Base-by-base conservation (phyloP, 2,329 filamentous ascomycete genomes). In the Alternaria solani region DNA sequence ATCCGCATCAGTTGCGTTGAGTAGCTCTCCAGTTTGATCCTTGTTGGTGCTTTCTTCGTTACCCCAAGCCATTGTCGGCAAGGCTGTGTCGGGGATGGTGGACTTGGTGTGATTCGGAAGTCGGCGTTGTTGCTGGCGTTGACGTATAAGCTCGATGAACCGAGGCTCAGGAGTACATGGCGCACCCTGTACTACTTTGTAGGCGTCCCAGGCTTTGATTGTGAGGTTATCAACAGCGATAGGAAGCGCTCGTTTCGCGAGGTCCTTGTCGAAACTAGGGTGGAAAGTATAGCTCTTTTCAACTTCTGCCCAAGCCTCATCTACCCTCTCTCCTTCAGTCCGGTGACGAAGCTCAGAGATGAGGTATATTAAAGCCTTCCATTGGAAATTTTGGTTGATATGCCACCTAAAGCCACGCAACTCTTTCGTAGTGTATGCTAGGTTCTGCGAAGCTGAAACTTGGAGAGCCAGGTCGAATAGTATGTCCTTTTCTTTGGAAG, bases 291-390 rank as follows among this genome's bases (percentile, higher is more conserved):
- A 85, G 6, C 81, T 73, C 42, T 79, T 72, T 54, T 81, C 77
- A 16, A 86, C 74, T 36, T 81, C 73, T 14, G 72, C 66, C 85
- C 85, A 87, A 1, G 79, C 82, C 49, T 72, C 47, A 8, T 77
- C 69, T 4, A 75, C 71, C 7, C 73, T 56, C 43, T 65, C 14
- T 43, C 70, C 56, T 44, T 64, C n/a, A 3, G 70, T 74, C 12
- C 70, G 71, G 18, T 67, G 62, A 1, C 73, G 68, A 14, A 78
- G 64, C 38, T 75, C 68, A 1, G 65, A 67, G 34, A 86, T 70
- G 46, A 86, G 76, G 65, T 83, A 82, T n/a, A 85, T 81, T 44
- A 84, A 79, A 9, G 83, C 79, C 54, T 85, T 83, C 83, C 83
- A 86, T 20, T 81, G 79, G 68, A 85, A 86, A 39, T 83, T 79